phyloP scores from a whole-genome alignment of 2,329 filamentous ascomycete genomes.

The Ophiostoma sp. region DNA sequence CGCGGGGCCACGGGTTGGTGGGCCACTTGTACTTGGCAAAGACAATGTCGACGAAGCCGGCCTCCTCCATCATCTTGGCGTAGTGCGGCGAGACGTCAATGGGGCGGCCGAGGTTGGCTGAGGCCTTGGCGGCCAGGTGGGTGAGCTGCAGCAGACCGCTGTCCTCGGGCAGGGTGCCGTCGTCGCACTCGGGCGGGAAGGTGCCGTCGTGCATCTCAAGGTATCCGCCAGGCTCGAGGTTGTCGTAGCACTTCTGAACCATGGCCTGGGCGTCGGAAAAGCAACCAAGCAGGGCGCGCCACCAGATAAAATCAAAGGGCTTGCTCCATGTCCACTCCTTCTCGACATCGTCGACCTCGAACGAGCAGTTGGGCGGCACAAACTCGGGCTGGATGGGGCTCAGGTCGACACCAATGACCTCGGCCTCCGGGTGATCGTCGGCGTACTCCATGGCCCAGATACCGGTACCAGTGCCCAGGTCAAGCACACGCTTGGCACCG shows the following conservation, averaged over 20 bases:
- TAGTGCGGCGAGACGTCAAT: conserved; percentile 29
- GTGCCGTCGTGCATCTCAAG: conserved; percentile 32
- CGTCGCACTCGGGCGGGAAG: conserved; percentile 30
- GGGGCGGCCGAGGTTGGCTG: conserved; percentile 28
- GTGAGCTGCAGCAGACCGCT: conserved; percentile 21
- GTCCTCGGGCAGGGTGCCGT: conserved; percentile 29
- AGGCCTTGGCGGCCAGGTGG: conserved; percentile 23
- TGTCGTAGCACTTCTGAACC: conserved; percentile 30
- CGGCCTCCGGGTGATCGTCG: conserved; percentile 30
- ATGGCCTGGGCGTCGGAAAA: conserved; percentile 28
- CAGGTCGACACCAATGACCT: conserved; percentile 32
- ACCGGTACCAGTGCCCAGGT: conserved; percentile 31
- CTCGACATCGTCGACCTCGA: conserved; percentile 32
- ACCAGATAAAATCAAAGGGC: conserved; percentile 33
- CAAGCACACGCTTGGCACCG: conserved; percentile 30
- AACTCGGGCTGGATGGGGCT: conserved; percentile 31
- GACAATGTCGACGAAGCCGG: conserved; percentile 35
- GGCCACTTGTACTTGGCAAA: conserved; percentile 35
- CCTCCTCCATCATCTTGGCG: conserved; percentile 32
- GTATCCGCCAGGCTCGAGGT: conserved; percentile 33
- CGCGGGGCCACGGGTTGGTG: conserved; percentile 36
- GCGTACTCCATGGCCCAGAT: conserved; percentile 33
- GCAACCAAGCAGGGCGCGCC: conserved; percentile 30
- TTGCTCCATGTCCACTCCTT: conserved; percentile 32
- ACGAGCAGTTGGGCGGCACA: conserved; percentile 28